Evolutionary conservation across 371 early-diverging fungal species (phyloP).

Genomic region (Smittium mucronatum): DNA sequence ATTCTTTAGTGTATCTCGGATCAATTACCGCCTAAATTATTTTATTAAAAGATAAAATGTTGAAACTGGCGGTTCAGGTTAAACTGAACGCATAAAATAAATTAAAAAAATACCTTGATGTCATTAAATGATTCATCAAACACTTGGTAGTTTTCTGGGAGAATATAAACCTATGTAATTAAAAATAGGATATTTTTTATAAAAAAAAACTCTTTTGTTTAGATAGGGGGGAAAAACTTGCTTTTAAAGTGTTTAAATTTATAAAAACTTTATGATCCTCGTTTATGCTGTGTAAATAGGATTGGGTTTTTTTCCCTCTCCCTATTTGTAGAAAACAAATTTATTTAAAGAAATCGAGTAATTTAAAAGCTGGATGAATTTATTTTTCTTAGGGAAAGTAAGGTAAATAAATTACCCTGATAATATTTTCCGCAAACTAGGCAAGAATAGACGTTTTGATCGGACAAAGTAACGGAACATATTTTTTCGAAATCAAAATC

Average conservation of each 20-base stretch:
- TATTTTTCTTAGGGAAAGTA: not conserved
- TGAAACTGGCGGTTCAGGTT: too few species aligned
- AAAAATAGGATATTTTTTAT: not conserved
- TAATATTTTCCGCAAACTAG: constrained; percentile 94
- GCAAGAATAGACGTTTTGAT: constrained; percentile 91
- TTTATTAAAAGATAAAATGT: not conserved
- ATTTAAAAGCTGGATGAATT: not conserved
- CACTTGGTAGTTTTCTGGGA: constrained; percentile 92
- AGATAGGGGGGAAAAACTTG: not conserved
- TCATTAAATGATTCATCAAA: constrained; percentile 75
- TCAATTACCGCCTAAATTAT: constrained; percentile 41
- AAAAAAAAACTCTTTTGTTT: not conserved
- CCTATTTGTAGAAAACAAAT: constrained; percentile 23
- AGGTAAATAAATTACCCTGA: constrained; percentile 50
- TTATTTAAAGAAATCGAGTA: not conserved
- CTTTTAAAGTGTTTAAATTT: constrained; percentile 75
- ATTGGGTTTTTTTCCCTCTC: constrained; percentile 79
- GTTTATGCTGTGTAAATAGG: constrained; percentile 89
- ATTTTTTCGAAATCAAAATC: constrained; percentile 98
- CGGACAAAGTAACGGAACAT: constrained; percentile 85
- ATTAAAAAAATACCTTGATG: constrained; percentile 50
- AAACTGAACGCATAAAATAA: too few species aligned
- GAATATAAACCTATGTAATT: constrained; percentile 45
- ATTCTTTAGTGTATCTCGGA: constrained; percentile 60
- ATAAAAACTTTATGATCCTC: constrained; percentile 95